These are phyloP conservation scores for Trichomonas tenax DNA, from an alignment of 208 protist genomes.

Conservation along the genomic window DNA sequence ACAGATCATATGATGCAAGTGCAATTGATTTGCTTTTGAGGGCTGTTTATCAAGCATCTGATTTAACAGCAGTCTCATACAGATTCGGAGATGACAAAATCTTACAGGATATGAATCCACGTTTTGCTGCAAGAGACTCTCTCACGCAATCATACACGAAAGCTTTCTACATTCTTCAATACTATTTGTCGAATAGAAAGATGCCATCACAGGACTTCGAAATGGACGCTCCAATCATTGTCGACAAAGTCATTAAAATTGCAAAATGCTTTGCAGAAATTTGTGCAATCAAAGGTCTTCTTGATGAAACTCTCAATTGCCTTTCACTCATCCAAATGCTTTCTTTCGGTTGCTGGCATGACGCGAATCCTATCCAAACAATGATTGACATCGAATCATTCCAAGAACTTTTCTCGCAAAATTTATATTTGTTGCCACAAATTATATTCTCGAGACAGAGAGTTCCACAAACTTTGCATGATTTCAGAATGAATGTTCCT, in stretches of 20 bases:
- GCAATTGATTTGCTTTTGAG: neutral
- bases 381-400: neutral
- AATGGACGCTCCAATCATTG: slow-evolving; percentile 83
- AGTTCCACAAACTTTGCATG: neutral
- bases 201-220: slow-evolving; percentile 91
- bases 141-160: slow-evolving; percentile 79
- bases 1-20: neutral
- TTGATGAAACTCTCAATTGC: neutral
- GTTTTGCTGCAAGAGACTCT: slow-evolving; percentile 50
- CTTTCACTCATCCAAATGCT: neutral
- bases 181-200: slow-evolving; percentile 66
- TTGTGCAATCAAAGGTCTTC: neutral
- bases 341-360: neutral
- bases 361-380: neutral
- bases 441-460: neutral
- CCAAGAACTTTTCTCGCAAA: neutral
- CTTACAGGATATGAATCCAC: slow-evolving; percentile 60
- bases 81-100: slow-evolving; percentile 95
- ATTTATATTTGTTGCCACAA: neutral
- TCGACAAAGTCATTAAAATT: slow-evolving; percentile 88
- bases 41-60: slow-evolving; percentile 55
- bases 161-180: slow-evolving; percentile 84
- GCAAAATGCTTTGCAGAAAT: neutral
- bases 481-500: neutral
- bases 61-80: slow-evolving; percentile 70